Conservation (phyloP, 2,329 filamentous ascomycete genomes). For the Xenosphaeropsis pyriputrescens region DNA sequence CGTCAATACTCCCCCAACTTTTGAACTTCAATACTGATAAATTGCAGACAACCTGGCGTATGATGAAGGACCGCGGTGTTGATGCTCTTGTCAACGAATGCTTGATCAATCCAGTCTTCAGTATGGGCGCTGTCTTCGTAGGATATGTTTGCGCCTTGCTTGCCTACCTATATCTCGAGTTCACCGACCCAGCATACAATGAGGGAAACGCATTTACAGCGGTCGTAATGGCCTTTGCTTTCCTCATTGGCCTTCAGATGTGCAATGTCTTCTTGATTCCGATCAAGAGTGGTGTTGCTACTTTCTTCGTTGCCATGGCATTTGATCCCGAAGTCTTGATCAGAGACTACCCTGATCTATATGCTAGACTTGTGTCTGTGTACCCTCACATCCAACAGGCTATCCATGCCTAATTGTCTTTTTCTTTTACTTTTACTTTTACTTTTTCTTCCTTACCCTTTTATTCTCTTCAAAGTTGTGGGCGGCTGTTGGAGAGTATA, state of each 20-base stretch:
- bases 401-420: conserved; percentile 8
- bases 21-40: background rate
- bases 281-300: conserved; percentile 76
- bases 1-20: conserved; percentile 11
- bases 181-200: conserved; percentile 73
- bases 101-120: conserved; percentile 35
- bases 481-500: no score
- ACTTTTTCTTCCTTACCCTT: no score
- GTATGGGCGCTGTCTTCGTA: conserved; percentile 70
- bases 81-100: conserved; percentile 66
- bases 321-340: conserved; percentile 64
- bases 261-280: conserved; percentile 83
- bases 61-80: conserved; percentile 86
- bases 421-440: no score
- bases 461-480: no score
- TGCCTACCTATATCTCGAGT: conserved; percentile 74
- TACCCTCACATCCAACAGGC: conserved; percentile 75
- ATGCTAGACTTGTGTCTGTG: conserved; percentile 60
- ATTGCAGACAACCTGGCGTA: conserved; percentile 25
- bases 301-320: conserved; percentile 70
- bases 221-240: conserved; percentile 70
- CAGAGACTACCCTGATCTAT: conserved; percentile 69
- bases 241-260: conserved; percentile 82
- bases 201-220: conserved; percentile 50
- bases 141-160: conserved; percentile 70